Base-by-base conservation (phyloP, 2,329 filamentous ascomycete species). In the Beauveria pseudobassiana region DNA sequence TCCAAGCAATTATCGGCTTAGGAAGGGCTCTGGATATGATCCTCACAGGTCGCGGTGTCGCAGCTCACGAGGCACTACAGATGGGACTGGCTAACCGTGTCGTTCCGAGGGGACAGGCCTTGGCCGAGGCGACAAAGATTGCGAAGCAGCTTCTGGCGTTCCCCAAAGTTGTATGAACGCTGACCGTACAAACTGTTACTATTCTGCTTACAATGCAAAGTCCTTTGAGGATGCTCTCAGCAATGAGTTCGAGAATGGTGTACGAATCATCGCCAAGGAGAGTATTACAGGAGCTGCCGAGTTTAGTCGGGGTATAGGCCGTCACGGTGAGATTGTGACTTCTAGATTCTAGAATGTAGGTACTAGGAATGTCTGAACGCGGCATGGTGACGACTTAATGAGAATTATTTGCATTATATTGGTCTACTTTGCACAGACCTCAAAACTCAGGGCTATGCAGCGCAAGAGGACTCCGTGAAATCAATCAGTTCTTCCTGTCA, bases 1-100 rank as follows among this genome's bases (percentile, higher is more conserved):
- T 83, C 7, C 79, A 78, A 62, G 75, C 75, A 1, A 74, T 82
- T 48, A 69, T 85, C 24, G 82, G 82, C 0, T 70, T 85, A 1
- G 80, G 80, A 0, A 68, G 79, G 4, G 82, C 82, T 0, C 63
- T 84, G 61, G 82, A 84, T 68, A 80, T 85, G 77, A 81, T 84
- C 18, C 70, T 85, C 6, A 84, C 82, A 0, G 82, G 82, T 0
- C 70, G 80, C 1, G 66, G 74, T 0, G 78, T 84, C 0, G 64
- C 64, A 0, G 81, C 81, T 0, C 65, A 75, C 22, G 81, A 85
- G 65, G 81, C 81, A 1, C 64, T 82, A 30, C 59, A 67, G 1
- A 82, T 83, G 73, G 82, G 81, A 0, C 71, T 84, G 5, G 81
- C 77, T 8, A 84, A 79, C 66, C 72, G 81, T 0, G 76, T 84